These are phyloP conservation scores for Lolium rigidum DNA, from an alignment of 176 grass and related monocot species.

Conservation along the genomic window DNA sequence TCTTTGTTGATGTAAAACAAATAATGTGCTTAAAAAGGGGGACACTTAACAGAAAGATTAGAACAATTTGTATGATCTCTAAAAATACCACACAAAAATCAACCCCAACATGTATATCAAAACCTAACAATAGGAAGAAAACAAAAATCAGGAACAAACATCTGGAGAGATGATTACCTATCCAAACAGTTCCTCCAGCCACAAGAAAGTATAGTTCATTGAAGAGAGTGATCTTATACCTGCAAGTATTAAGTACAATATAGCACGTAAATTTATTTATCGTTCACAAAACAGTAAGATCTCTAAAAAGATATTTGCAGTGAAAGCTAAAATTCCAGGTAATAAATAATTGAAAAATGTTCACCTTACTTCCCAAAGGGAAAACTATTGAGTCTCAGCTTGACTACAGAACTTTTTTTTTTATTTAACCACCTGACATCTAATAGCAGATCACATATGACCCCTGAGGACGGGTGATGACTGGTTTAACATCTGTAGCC, in stretches of 20 bases:
- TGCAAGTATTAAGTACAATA: slow-evolving; percentile 57
- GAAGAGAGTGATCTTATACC: slow-evolving; percentile 97
- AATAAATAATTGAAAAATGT: slow-evolving; percentile 15
- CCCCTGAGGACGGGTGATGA: background rate
- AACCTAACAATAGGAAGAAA: slow-evolving; percentile 13
- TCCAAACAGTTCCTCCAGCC: slow-evolving; percentile 96
- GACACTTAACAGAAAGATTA: background rate
- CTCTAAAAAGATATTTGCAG: slow-evolving; percentile 26
- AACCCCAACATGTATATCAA: background rate
- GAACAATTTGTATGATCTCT: slow-evolving; percentile 1
- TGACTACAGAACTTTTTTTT: background rate
- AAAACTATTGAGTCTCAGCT: background rate
- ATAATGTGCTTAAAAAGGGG: background rate
- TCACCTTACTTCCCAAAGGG: background rate
- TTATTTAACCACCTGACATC: slow-evolving; percentile 6
- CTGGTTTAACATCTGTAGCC: background rate
- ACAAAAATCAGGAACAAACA: background rate
- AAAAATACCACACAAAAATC: background rate
- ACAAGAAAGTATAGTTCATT: slow-evolving; percentile 97
- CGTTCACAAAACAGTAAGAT: slow-evolving; percentile 27
- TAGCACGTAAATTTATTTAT: slow-evolving; percentile 30
- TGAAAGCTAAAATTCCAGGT: background rate
- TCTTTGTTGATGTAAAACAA: background rate
- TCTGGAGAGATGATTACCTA: slow-evolving; percentile 63
- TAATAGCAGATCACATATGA: background rate